These are phyloP conservation scores for Carex littledalei DNA, from an alignment of 176 grass and related monocot species.

Conservation along the genomic window DNA sequence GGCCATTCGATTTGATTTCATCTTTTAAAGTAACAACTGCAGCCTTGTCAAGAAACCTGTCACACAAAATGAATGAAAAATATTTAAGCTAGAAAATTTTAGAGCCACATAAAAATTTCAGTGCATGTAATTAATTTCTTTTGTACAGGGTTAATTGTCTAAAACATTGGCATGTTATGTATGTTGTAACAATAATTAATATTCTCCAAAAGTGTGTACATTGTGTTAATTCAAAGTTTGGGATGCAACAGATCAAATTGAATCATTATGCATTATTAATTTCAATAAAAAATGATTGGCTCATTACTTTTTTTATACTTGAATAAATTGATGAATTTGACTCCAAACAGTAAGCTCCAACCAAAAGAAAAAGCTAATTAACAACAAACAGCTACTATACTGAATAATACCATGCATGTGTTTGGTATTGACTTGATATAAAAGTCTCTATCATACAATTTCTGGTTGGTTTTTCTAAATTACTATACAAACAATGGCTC, in stretches of 20 bases:
- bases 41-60: slow-evolving; percentile 63
- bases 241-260: too few relatives aligned
- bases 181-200: not conserved
- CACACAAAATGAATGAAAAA: not conserved
- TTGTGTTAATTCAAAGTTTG: too few relatives aligned
- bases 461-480: not conserved
- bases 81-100: not conserved
- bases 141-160: not conserved
- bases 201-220: too few relatives aligned
- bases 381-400: not conserved
- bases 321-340: not conserved
- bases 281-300: not conserved
- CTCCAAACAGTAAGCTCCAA: not conserved
- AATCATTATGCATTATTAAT: too few relatives aligned
- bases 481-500: not conserved
- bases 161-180: not conserved
- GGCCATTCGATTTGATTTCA: not conserved
- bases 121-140: not conserved
- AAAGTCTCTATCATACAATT: not conserved
- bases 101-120: not conserved
- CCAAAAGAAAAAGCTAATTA: not conserved
- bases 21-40: slow-evolving; percentile 19
- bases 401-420: not conserved
- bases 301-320: not conserved
- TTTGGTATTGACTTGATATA: not conserved